Evolutionary conservation across 306 rosid species (phyloP).

Genomic region (Oxytropis ochrocephala): DNA sequence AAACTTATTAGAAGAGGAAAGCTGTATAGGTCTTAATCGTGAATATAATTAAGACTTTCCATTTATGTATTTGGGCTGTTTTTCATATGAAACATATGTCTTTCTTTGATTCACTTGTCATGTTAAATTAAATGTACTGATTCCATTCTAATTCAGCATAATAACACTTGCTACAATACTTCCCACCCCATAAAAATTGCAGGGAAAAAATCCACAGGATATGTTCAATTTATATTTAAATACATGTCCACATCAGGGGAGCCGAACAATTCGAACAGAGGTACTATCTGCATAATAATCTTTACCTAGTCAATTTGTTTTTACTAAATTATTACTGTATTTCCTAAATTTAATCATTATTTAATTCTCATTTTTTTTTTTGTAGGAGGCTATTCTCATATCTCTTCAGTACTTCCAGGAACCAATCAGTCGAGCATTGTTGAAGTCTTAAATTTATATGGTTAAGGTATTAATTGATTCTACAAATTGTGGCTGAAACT

Average conservation of each 20-base stretch:
- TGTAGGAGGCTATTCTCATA: slow-evolving; percentile 82
- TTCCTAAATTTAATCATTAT: neutral
- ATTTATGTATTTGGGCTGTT: neutral
- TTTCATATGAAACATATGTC: neutral
- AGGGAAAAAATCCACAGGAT: slow-evolving; percentile 58
- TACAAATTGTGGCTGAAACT: slow-evolving; percentile 11
- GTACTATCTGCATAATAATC: slow-evolving; percentile 30
- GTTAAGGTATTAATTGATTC: neutral
- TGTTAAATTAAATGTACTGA: neutral
- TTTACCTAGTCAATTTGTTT: neutral
- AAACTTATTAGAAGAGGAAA: too few relatives aligned
- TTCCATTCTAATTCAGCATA: neutral
- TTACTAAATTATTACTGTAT: neutral
- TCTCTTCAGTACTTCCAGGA: slow-evolving; percentile 95
- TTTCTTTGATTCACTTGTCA: slow-evolving; percentile 1
- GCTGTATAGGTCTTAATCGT: neutral
- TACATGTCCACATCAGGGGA: slow-evolving; percentile 92
- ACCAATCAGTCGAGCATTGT: slow-evolving; percentile 57
- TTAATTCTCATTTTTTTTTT: slow-evolving; percentile 16
- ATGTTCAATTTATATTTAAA: slow-evolving; percentile 63
- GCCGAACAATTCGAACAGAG: slow-evolving; percentile 98
- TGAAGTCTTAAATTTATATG: slow-evolving; percentile 2
- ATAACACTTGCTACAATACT: neutral
- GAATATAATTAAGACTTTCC: neutral
- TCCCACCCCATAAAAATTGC: neutral